phyloP scores from a whole-genome alignment of 306 rosid genomes.

The Sechiopsis laciniata region DNA sequence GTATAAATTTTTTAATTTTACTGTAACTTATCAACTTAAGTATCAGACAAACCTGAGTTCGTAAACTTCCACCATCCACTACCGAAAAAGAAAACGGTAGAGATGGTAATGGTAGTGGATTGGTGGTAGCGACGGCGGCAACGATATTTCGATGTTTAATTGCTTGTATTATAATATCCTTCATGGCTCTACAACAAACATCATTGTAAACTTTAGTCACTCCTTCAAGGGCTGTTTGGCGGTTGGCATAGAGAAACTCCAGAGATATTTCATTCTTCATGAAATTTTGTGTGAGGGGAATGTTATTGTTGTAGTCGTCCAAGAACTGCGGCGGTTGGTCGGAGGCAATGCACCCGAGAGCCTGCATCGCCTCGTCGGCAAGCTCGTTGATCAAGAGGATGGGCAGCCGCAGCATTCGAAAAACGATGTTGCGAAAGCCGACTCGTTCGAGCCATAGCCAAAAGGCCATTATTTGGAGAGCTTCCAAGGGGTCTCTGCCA shows the following conservation, averaged over 20 bases:
- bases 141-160: neutral
- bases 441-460: conserved; percentile 74
- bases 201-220: conserved; percentile 26
- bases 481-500: conserved; percentile 45
- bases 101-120: neutral
- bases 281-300: conserved; percentile 43
- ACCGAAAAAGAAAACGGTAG: neutral
- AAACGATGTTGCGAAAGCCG: conserved; percentile 39
- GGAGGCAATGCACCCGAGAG: conserved; percentile 35
- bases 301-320: conserved; percentile 22
- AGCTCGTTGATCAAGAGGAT: conserved; percentile 40
- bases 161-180: conserved; percentile 44
- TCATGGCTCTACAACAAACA: conserved; percentile 38
- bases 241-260: conserved; percentile 26
- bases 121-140: neutral
- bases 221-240: conserved; percentile 21
- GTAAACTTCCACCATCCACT: neutral
- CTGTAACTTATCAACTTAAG: no score
- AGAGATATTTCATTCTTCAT: conserved; percentile 37
- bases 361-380: conserved; percentile 51
- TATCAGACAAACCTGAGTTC: neutral
- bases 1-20: no score
- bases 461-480: conserved; percentile 49
- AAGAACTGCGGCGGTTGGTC: neutral
- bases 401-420: conserved; percentile 36